A percentile compares a stretch with the other conserved stretches of the same genome.
Evolutionary conservation across 2,329 filamentous ascomycete genomes (phyloP).

Genomic region (Penicillium nordicum): DNA sequence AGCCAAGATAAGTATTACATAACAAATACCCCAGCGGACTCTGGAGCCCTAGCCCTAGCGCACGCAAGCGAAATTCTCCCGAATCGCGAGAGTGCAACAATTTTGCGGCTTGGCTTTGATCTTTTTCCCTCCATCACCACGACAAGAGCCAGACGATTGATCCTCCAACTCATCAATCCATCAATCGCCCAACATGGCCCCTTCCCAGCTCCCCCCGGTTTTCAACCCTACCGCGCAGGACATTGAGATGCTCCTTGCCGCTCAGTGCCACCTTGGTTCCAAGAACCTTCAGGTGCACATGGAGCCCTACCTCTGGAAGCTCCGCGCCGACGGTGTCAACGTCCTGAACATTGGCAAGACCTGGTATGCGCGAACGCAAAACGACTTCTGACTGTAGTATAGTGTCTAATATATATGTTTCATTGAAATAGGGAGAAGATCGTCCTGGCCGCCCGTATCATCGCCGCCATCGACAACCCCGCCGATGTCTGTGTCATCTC

Average conservation of each 20-base stretch:
- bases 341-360: constrained; percentile 99
- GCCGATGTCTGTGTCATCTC: constrained; percentile 99
- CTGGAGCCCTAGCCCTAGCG: constrained; percentile 39
- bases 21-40: neutral
- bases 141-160: constrained; percentile 48
- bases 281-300: constrained; percentile 99
- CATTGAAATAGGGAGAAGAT: constrained; percentile 84
- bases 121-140: constrained; percentile 34
- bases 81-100: constrained; percentile 25
- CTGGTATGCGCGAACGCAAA: constrained; percentile 62
- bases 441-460: constrained; percentile 96
- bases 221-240: constrained; percentile 98
- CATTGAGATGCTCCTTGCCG: constrained; percentile 98
- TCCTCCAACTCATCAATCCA: constrained; percentile 41
- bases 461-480: constrained; percentile 98
- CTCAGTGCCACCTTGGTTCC: constrained; percentile 92
- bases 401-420: constrained; percentile 21
- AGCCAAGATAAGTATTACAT: constrained; percentile 8
- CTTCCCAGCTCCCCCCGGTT: constrained; percentile 85
- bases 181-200: constrained; percentile 79
- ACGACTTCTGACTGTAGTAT: neutral
- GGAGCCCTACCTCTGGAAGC: constrained; percentile 99
- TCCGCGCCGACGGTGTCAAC: constrained; percentile 96
- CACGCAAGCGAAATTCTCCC: constrained; percentile 39
- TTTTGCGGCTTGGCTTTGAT: constrained; percentile 31